Percentiles rank a stretch among this genome's conserved stretches.
These are phyloP conservation scores for Metarhizium robertsii DNA, from an alignment of 2,329 filamentous ascomycete genomes.

Conservation along the genomic window DNA sequence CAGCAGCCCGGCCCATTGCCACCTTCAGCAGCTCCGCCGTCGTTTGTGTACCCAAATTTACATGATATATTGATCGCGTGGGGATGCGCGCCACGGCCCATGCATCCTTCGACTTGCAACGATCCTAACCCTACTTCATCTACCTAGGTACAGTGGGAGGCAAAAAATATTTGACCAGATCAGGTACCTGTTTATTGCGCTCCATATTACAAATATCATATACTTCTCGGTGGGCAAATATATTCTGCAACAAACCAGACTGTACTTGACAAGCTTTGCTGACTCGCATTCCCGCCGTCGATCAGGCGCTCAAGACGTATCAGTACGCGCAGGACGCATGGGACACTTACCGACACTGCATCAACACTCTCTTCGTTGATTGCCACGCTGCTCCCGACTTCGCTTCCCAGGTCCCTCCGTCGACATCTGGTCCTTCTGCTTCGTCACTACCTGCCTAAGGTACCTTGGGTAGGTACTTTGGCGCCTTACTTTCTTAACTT, in stretches of 20 bases:
- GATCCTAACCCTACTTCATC: not conserved
- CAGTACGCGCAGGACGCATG: too few species aligned
- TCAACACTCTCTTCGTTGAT: not conserved
- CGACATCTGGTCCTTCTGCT: not conserved
- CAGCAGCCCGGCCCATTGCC: not conserved
- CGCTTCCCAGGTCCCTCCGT: not conserved
- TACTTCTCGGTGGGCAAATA: too few species aligned
- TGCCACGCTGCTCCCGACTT: not conserved
- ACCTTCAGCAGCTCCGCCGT: not conserved
- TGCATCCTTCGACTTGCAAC: constrained; percentile 2
- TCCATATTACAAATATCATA: too few species aligned
- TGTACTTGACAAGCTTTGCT: not conserved
- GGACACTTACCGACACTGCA: not conserved
- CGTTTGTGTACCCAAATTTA: not conserved
- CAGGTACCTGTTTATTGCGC: too few species aligned
- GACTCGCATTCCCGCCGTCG: not conserved
- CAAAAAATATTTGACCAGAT: too few species aligned
- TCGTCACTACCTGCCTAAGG: too few species aligned
- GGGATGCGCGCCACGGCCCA: not conserved
- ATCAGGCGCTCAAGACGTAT: too few species aligned
- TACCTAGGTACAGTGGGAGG: not conserved
- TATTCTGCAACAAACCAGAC: too few species aligned
- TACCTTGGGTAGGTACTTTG: not conserved
- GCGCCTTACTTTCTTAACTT: not conserved
- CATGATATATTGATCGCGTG: not conserved